These are phyloP conservation scores for Acanthamoeba royreba DNA, from an alignment of 208 protist genomes.

Conservation along the genomic window DNA sequence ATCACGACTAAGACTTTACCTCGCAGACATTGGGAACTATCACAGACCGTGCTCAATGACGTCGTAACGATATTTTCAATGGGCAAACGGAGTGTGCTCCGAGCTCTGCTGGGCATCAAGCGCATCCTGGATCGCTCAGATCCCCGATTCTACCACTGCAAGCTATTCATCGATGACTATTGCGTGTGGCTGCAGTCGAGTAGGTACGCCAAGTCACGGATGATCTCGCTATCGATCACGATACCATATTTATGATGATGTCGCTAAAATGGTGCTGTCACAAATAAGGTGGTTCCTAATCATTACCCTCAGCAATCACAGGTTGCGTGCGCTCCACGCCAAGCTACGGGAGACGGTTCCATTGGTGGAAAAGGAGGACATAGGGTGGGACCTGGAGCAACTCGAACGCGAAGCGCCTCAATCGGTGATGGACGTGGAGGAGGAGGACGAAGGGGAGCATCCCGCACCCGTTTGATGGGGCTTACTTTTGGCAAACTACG, in stretches of 20 bases:
- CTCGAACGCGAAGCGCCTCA: background rate
- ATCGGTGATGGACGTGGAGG: background rate
- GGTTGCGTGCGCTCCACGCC: background rate
- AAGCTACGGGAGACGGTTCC: background rate
- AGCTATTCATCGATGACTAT: slow-evolving; percentile 28
- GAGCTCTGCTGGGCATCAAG: background rate
- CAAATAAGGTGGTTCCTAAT: background rate
- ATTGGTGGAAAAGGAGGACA: background rate
- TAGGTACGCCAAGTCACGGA: too few relatives aligned
- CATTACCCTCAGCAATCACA: background rate
- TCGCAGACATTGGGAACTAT: background rate
- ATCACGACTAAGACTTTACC: too few relatives aligned
- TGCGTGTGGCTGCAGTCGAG: slow-evolving; percentile 15
- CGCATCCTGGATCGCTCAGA: background rate
- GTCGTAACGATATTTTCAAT: background rate
- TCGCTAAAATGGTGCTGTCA: background rate
- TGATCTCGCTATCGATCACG: too few relatives aligned
- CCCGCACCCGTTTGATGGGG: too few relatives aligned
- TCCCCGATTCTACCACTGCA: background rate
- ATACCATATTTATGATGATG: too few relatives aligned
- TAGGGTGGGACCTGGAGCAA: background rate
- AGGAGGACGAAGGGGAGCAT: background rate
- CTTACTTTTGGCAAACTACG: too few relatives aligned
- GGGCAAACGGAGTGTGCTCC: background rate
- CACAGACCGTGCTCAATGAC: background rate